Base-by-base conservation (phyloP, 352 stramenopile species). In the Aphanomyces astaci region DNA sequence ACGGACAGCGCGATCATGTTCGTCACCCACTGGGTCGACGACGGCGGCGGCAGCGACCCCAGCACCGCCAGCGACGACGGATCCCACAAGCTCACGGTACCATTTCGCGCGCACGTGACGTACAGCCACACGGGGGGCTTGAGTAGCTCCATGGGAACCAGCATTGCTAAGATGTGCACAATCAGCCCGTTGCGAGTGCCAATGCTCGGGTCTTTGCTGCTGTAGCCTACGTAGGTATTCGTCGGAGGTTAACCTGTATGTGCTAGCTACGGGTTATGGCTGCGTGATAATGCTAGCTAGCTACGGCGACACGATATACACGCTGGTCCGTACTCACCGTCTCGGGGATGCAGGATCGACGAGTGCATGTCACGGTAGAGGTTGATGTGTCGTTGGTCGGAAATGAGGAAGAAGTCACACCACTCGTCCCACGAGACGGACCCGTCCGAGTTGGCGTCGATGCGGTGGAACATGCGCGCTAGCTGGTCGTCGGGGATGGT, bases 371-470 rank as follows among this genome's bases (percentile, higher is more conserved):
- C 56, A 3, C 32, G 32, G 13, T 64, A 45, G 19, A 64, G n/a
- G 22, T 64, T 64, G 40, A 64, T 64, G 40, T 46, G 31, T 5
- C 56, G 56, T 27, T 64, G 56, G 56, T 64, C 56, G 28, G 52
- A 46, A 17, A 64, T 27, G 36, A 64, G 56, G 33, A 64, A 64
- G 56, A 64, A 64, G 19, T 49, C n/a, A 52, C 56, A 64, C 56
- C 56, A 64, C 40, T 64, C 56, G n/a, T 31, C 22, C 56, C 56
- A 64, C 15, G n/a, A 15, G 36, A 64, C 56, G 10, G 22, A 30
- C 7, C 56, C 56, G 27, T 64, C 56, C 40, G 32, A 52, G 56
- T 64, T 64, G 40, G 56, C 56, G 36, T 64, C 56, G 25, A 64
- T 64, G 56, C 56, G 56, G 13, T 64, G 4, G 32, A 64, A 64